phyloP scores from a whole-genome alignment of 202 grass and related monocot genomes.

The Elaeis oleifera region DNA sequence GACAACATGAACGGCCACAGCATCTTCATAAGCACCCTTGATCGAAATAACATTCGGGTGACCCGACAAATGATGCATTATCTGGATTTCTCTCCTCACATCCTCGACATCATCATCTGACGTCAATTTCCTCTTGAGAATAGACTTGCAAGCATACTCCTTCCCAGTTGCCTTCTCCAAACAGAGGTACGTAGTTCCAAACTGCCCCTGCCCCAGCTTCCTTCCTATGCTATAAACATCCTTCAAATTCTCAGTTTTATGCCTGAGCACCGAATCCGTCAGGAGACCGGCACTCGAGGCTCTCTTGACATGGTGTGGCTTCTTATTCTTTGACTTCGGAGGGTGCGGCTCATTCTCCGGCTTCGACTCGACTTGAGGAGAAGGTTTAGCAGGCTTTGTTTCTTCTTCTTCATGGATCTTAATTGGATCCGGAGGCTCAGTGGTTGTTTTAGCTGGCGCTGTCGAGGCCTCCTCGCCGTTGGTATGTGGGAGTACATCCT shows the following conservation, averaged over 20 bases:
- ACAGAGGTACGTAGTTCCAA: constrained; percentile 94
- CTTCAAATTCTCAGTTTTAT: constrained; percentile 74
- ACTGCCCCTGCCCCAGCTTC: constrained; percentile 95
- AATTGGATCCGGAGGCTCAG: constrained; percentile 46
- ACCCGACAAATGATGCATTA: constrained; percentile 59
- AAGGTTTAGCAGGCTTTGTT: constrained; percentile 24
- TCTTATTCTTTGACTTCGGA: constrained; percentile 23
- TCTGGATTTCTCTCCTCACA: constrained; percentile 40
- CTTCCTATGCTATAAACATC: constrained; percentile 91
- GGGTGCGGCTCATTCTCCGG: constrained; percentile 2
- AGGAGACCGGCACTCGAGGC: constrained; percentile 68
- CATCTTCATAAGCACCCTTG: constrained; percentile 86
- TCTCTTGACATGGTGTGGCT: constrained; percentile 68
- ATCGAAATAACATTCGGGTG: constrained; percentile 87
- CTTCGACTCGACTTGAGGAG: background rate
- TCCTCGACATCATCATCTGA: constrained; percentile 74
- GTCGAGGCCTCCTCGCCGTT: constrained; percentile 1
- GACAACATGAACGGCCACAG: constrained; percentile 72
- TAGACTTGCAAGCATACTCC: constrained; percentile 97
- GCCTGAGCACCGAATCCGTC: constrained; percentile 69
- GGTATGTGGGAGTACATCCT: constrained; percentile 22
- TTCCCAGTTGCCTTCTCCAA: constrained; percentile 76
- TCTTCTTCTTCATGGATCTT: constrained; percentile 46
- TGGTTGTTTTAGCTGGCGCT: constrained; percentile 12
- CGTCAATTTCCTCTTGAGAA: constrained; percentile 82